Base-by-base conservation (phyloP, 495 filamentous ascomycete species). In the Penicillium salamii region DNA sequence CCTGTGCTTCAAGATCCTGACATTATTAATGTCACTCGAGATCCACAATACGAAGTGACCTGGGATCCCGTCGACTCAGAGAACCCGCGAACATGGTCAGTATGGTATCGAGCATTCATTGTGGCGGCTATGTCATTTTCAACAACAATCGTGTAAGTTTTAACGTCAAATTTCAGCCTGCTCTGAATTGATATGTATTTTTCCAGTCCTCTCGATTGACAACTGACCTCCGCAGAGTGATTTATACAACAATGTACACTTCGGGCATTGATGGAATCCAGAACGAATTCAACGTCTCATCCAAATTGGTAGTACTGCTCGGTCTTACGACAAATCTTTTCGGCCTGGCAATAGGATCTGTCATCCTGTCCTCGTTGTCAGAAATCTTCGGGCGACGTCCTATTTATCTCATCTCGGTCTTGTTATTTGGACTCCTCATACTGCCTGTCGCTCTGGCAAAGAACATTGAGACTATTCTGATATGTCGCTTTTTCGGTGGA, bases 231-330 rank as follows among this genome's bases (percentile, higher is more conserved):
- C n/a, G 1, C 21, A 75, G 73, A 20, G 81, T 92, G 9, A 71
- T 91, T 23, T 90, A 89, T 59, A 84, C 79, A 8, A 91, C 89
- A 5, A 84, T 80, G 55, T 92, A 91, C 62, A 87, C 88, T 13
- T 80, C 84, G 0, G 82, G 80, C 24, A 76, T 83, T 21, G 75
- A 79, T 0, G 85, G 85, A 0, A 74, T 95, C 64, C 78, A 83
- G 68, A 60, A 74, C 13, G 78, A 84, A 24, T 92, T 88, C 59
- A 55, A 77, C 37, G 73, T 85, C 15, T 58, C 58, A 2, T 77
- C 67, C 3, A 62, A 76, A 32, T 76, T 80, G 0, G 59, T 86
- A 12, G 76, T 79, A 7, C 85, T 87, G 9, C 71, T 95, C 2
- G 89, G 89, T 1, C 69, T 95, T 35, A 90, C 86, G 1, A 87